Conservation (phyloP, 2,329 filamentous ascomycete genomes). For the Knufia petricola region DNA sequence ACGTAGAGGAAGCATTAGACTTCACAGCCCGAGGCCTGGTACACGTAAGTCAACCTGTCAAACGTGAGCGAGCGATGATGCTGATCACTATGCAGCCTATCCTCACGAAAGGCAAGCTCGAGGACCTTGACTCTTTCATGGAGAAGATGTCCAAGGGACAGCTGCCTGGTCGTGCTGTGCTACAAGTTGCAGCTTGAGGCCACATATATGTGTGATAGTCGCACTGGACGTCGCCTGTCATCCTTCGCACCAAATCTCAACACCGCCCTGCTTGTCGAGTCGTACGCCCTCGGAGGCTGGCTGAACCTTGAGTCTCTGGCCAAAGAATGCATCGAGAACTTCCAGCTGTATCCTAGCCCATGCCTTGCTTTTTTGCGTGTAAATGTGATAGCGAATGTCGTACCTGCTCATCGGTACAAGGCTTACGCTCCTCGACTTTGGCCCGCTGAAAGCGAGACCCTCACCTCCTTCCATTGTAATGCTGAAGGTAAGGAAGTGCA, state of each 20-base stretch:
- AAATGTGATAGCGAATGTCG: slow-evolving; percentile 60
- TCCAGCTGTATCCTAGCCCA: slow-evolving; percentile 67
- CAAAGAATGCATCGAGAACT: slow-evolving; percentile 84
- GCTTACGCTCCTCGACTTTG: slow-evolving; percentile 71
- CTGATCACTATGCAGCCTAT: slow-evolving; percentile 16
- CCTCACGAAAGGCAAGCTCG: slow-evolving; percentile 20
- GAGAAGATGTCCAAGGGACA: slow-evolving; percentile 29
- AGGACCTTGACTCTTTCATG: slow-evolving; percentile 18
- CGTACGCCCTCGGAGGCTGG: slow-evolving; percentile 59
- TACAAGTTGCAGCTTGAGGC: slow-evolving; percentile 28
- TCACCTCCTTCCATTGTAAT: slow-evolving; percentile 86
- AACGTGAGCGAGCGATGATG: neutral
- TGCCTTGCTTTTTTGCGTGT: slow-evolving; percentile 47
- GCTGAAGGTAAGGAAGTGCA: slow-evolving; percentile 89
- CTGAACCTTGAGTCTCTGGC: slow-evolving; percentile 74
- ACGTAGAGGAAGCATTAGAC: slow-evolving; percentile 38
- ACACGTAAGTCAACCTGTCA: slow-evolving; percentile 14
- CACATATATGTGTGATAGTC: neutral
- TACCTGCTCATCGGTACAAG: slow-evolving; percentile 73
- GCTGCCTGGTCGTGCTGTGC: slow-evolving; percentile 33
- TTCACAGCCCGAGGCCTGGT: slow-evolving; percentile 36
- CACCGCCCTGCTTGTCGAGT: slow-evolving; percentile 40
- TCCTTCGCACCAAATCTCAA: slow-evolving; percentile 8
- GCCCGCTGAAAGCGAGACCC: slow-evolving; percentile 83
- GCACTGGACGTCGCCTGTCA: neutral